Conservation (phyloP, 805 yeast species). For the Schwanniomyces polymorphus region DNA sequence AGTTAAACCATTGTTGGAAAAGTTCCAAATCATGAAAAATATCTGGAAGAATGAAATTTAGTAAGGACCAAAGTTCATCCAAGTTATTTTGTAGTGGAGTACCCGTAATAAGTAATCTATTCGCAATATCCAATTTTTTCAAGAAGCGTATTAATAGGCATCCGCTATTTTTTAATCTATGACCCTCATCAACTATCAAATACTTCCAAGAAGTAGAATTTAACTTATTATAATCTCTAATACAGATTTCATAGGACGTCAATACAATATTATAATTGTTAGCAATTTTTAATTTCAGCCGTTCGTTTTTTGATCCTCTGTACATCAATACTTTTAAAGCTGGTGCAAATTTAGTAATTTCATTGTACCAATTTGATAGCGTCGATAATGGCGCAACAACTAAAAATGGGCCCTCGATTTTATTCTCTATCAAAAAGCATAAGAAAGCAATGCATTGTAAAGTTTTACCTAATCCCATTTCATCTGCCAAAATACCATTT, state of each 20-base stretch:
- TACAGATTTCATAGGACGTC: conserved; percentile 80
- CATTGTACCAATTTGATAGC: conserved; percentile 79
- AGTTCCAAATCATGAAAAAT: conserved; percentile 86
- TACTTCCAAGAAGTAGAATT: conserved; percentile 69
- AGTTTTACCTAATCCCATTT: conserved; percentile 97
- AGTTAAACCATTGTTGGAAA: conserved; percentile 94
- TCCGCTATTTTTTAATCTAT: conserved; percentile 81
- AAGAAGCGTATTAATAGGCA: conserved; percentile 72
- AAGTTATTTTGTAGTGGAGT: conserved; percentile 93
- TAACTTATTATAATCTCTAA: conserved; percentile 63
- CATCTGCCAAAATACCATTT: conserved; percentile 95
- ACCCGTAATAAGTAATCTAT: conserved; percentile 86
- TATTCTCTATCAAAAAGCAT: conserved; percentile 75
- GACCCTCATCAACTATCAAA: conserved; percentile 94
- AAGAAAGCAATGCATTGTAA: conserved; percentile 81
- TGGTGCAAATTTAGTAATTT: conserved; percentile 75
- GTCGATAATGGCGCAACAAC: conserved; percentile 85
- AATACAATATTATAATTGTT: conserved; percentile 54
- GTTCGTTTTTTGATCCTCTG: conserved; percentile 60
- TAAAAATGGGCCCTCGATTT: conserved; percentile 74
- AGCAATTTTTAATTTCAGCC: conserved; percentile 42
- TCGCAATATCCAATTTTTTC: conserved; percentile 64
- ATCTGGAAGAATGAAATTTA: conserved; percentile 90
- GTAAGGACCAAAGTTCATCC: conserved; percentile 86
- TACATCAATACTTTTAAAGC: conserved; percentile 59